Conservation (phyloP, 768 basidiomycete species). For the Austroboletus festivus region DNA sequence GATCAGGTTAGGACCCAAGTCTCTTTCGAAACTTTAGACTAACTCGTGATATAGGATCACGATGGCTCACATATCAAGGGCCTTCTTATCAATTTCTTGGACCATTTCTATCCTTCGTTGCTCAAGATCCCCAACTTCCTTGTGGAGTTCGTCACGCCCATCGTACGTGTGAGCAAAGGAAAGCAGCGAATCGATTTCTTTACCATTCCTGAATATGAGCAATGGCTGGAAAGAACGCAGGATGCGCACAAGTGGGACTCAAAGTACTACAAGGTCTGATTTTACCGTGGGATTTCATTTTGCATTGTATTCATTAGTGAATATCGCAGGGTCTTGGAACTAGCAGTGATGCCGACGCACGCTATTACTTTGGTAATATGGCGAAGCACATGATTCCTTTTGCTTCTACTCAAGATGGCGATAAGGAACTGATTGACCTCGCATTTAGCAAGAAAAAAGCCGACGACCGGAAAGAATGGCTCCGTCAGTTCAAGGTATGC, state of each 20-base stretch:
- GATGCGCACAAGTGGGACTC: constrained; percentile 80
- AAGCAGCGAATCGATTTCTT: constrained; percentile 84
- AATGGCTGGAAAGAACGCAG: constrained; percentile 80
- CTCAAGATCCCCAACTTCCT: constrained; percentile 88
- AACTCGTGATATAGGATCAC: constrained; percentile 69
- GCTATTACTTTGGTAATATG: constrained; percentile 91
- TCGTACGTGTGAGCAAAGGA: constrained; percentile 88
- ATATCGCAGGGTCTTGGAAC: constrained; percentile 86
- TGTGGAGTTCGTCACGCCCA: constrained; percentile 97
- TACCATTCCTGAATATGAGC: constrained; percentile 94
- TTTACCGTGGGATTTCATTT: not conserved
- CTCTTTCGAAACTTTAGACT: not conserved
- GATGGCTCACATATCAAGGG: constrained; percentile 99
- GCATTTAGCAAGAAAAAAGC: constrained; percentile 99
- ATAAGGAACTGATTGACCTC: constrained; percentile 88
- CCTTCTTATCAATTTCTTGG: constrained; percentile 96
- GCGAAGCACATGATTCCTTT: constrained; percentile 94
- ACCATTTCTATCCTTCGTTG: constrained; percentile 94
- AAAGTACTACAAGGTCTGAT: constrained; percentile 93
- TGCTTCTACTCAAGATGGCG: constrained; percentile 72
- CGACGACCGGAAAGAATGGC: constrained; percentile 97
- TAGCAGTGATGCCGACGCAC: constrained; percentile 83
- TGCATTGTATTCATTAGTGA: constrained; percentile 1
- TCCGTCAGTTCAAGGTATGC: constrained; percentile 82
- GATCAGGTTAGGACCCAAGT: constrained; percentile 71